A percentile compares a stretch with the other conserved stretches of the same genome.
These are phyloP conservation scores for Penicillium sp. DNA, from an alignment of 2,329 filamentous ascomycete species.

Conservation along the genomic window DNA sequence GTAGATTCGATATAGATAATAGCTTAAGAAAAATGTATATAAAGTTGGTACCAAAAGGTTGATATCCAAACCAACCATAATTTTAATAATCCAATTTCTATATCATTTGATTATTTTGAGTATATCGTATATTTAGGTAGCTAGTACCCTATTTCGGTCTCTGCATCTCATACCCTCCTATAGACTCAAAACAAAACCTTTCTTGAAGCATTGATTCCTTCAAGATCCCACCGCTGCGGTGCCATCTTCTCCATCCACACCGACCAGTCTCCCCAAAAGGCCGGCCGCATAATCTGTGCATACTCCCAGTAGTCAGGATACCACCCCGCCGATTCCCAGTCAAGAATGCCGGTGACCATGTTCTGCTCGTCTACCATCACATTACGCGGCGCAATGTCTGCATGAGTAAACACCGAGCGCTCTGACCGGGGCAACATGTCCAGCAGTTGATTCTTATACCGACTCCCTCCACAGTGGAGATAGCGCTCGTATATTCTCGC, in stretches of 20 bases:
- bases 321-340: constrained; percentile 45
- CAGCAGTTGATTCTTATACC: constrained; percentile 19
- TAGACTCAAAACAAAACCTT: constrained; percentile 36
- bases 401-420: constrained; percentile 34
- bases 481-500: constrained; percentile 28
- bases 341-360: constrained; percentile 35
- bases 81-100: background rate
- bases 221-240: constrained; percentile 26
- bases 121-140: background rate
- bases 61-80: background rate
- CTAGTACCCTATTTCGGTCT: too few species aligned
- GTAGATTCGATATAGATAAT: background rate
- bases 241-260: constrained; percentile 31
- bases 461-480: constrained; percentile 20
- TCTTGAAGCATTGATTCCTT: constrained; percentile 26
- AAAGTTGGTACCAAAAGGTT: background rate
- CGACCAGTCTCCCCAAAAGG: constrained; percentile 25
- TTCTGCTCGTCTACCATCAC: constrained; percentile 29
- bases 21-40: background rate
- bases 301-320: constrained; percentile 46
- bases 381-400: constrained; percentile 35
- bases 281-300: constrained; percentile 32
- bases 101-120: background rate
- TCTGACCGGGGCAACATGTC: constrained; percentile 26
- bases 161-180: too few species aligned